A percentile compares a stretch with the other conserved stretches of the same genome.
Evolutionary conservation across 1,139 yeast genomes (phyloP).

Genomic region (Sugiyamaella grinbergsii): DNA sequence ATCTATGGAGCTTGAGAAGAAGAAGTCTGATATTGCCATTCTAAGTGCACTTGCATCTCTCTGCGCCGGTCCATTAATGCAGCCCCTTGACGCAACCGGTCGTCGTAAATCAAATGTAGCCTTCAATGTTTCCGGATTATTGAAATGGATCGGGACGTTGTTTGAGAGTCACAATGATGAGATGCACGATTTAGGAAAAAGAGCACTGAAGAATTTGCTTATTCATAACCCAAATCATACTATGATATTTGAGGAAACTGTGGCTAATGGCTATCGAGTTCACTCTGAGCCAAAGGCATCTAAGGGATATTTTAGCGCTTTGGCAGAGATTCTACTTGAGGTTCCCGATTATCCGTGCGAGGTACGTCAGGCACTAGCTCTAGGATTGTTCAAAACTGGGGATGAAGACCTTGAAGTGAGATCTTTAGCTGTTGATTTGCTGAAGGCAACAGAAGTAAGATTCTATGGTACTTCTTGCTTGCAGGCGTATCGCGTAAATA

Average conservation of each 20-base stretch:
- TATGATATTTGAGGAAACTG: conserved; percentile 62
- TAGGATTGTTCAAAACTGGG: conserved; percentile 71
- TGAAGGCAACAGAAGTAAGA: conserved; percentile 58
- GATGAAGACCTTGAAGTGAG: conserved; percentile 63
- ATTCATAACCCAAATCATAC: conserved; percentile 58
- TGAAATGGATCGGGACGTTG: conserved; percentile 78
- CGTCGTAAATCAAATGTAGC: conserved; percentile 51
- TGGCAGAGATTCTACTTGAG: conserved; percentile 61
- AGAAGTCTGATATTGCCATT: conserved; percentile 69
- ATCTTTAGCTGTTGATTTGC: conserved; percentile 59
- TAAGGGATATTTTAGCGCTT: conserved; percentile 68
- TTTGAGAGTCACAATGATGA: conserved; percentile 61
- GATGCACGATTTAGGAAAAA: conserved; percentile 63
- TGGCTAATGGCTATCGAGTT: conserved; percentile 58
- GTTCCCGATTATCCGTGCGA: conserved; percentile 49
- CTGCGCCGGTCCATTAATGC: conserved; percentile 52
- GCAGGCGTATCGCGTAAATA: conserved; percentile 56
- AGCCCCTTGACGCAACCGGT: conserved; percentile 34
- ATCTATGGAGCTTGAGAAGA: conserved; percentile 78
- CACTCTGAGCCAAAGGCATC: conserved; percentile 48
- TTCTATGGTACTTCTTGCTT: conserved; percentile 48
- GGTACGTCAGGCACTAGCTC: conserved; percentile 61
- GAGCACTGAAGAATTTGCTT: conserved; percentile 72
- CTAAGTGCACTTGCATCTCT: conserved; percentile 83
- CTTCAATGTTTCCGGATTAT: conserved; percentile 67